These are phyloP conservation scores for Ensete ventricosum DNA, from an alignment of 176 grass and related monocot genomes.

Conservation along the genomic window DNA sequence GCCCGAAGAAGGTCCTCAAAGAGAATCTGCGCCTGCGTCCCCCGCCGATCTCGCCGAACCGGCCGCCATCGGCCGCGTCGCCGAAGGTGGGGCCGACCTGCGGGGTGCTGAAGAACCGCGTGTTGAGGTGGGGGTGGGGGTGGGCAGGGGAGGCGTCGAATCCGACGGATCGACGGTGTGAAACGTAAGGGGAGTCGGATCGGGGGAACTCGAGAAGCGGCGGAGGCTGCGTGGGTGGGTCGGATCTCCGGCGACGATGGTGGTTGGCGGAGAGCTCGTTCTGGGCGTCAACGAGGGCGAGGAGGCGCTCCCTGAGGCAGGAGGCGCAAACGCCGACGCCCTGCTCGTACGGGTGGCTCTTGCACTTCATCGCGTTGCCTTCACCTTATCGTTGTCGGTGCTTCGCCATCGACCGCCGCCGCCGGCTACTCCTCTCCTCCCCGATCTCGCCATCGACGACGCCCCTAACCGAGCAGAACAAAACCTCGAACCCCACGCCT, in stretches of 20 bases:
- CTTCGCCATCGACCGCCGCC: not conserved
- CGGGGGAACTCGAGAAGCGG: not conserved
- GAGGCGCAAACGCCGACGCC: conserved; percentile 79
- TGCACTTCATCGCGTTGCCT: conserved; percentile 71
- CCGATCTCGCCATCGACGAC: not conserved
- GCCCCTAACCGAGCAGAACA: not conserved
- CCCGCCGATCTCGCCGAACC: conserved; percentile 21
- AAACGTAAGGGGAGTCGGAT: conserved; percentile 7
- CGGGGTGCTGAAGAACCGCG: conserved; percentile 31
- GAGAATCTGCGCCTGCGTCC: conserved; percentile 47
- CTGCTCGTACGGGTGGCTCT: conserved; percentile 51
- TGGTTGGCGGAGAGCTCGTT: conserved; percentile 40
- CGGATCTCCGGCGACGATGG: not conserved
- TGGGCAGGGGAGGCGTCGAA: not conserved
- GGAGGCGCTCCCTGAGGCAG: conserved; percentile 81
- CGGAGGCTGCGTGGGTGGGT: not conserved
- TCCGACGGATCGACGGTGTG: not conserved
- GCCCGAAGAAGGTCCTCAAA: conserved; percentile 54
- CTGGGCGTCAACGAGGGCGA: conserved; percentile 51
- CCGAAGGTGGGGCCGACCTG: conserved; percentile 48
- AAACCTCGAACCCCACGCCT: not conserved
- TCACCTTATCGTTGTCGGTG: not conserved
- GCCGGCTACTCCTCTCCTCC: not conserved
- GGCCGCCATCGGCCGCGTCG: conserved; percentile 36
- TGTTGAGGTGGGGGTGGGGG: not conserved